Evolutionary conservation across 495 filamentous ascomycete genomes (phyloP), one percentile per base, ranked within the genome.

Genomic region (Aspergillus leporis): DNA sequence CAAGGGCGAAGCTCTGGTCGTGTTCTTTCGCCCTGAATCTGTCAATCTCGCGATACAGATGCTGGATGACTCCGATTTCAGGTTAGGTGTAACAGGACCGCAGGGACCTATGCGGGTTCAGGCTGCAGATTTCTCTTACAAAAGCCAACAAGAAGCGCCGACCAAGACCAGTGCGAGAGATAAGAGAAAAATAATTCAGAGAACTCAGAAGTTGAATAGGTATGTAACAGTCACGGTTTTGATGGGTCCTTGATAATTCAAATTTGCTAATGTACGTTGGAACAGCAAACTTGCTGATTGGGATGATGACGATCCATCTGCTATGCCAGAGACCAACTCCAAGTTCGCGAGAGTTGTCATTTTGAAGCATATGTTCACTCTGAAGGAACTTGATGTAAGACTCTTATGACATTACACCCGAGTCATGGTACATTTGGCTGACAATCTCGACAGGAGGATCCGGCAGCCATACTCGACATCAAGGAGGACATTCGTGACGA

Each of bases 401-500:
- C 19, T 51, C 38, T 46, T 36, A n/a, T 23, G 34, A 51, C 31
- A 45, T 31, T 25, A 22, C 12, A 23, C 10, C 28, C 4, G 5
- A 53, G 16, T 34, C 50, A 25, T 5, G 18, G 6, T 12, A 6
- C 3, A 23, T 14, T 8, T 18, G 58, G 16, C 66, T 74, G 58
- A 79, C 63, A 48, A 14, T 19, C 46, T 41, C 22, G 34, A 47
- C 55, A 90, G 69, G 89, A 93, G 56, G 93, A 99, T 69, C 87
- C 90, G 3, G 83, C 86, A 0, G 90, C 89, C 3, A 82, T 93
- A 51, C 78, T 93, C 7, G 94, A 98, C 59, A 96, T 98, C 72
- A 94, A 94, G 66, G 87, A 95, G 70, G 94, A 99, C 66, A 89
- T 99, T 38, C 85, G 89, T 25, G 90, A 94, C 32, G 93, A 96